Percentiles rank a stretch among this genome's conserved stretches.
These are phyloP conservation scores for Cladorrhinum sp. DNA, from an alignment of 2,329 filamentous ascomycete genomes.

Conservation along the genomic window DNA sequence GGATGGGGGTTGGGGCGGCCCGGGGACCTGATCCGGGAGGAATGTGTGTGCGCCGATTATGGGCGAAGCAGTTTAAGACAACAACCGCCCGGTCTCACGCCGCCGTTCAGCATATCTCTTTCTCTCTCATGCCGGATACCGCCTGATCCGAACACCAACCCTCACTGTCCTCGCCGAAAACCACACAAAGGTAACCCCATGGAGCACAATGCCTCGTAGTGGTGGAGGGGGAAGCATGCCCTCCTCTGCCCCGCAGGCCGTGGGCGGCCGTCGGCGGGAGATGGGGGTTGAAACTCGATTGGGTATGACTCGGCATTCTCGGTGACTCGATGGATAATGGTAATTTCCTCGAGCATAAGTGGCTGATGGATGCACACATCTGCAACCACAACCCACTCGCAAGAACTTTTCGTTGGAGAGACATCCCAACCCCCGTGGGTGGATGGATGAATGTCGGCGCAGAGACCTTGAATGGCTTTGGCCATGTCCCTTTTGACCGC, in stretches of 20 bases:
- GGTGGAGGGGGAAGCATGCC: not conserved
- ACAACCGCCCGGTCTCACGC: not conserved
- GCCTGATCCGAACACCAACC: not conserved
- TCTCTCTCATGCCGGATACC: not conserved
- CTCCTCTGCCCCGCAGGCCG: not conserved
- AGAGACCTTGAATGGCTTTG: not conserved
- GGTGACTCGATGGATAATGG: constrained; percentile 3
- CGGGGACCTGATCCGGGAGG: constrained; percentile 23
- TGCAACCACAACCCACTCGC: not conserved
- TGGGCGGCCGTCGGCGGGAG: not conserved
- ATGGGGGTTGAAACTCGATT: not conserved
- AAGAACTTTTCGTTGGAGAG: not conserved
- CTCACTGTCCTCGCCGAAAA: not conserved
- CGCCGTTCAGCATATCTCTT: not conserved
- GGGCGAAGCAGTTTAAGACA: constrained; percentile 3
- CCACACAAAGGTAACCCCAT: not conserved
- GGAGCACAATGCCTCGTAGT: not conserved
- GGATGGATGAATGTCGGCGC: constrained; percentile 10
- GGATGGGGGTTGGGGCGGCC: constrained; percentile 17
- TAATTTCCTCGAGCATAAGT: not conserved
- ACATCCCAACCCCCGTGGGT: too few relatives aligned
- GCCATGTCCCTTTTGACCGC: not conserved
- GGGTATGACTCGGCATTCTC: not conserved
- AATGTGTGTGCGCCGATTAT: constrained; percentile 11
- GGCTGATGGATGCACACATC: not conserved